Conservation (phyloP, 441 rosid genomes). For the Populus hybrid region DNA sequence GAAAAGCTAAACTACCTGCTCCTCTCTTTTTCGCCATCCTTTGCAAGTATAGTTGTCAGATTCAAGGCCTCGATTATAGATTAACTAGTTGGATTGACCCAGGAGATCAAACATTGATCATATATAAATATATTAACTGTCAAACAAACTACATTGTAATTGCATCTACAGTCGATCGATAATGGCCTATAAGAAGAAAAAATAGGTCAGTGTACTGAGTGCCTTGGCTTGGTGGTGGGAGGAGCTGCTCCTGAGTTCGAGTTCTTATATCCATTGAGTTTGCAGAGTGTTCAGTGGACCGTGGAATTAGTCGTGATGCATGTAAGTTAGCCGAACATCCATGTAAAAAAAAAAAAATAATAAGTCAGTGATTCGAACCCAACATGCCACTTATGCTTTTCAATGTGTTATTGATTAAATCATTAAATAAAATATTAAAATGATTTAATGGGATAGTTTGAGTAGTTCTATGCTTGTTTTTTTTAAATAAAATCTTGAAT, state of each 20-base stretch:
- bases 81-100: neutral
- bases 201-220: too few relatives aligned
- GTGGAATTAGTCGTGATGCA: too few relatives aligned
- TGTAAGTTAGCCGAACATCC: too few relatives aligned
- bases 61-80: neutral
- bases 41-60: neutral
- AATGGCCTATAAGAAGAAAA: too few relatives aligned
- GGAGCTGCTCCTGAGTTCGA: too few relatives aligned
- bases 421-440: neutral
- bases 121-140: neutral
- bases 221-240: too few relatives aligned
- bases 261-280: too few relatives aligned
- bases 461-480: too few relatives aligned
- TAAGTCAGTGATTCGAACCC: neutral
- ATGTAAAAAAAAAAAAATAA: too few relatives aligned
- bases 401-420: neutral
- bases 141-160: neutral
- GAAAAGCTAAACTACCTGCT: neutral
- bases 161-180: neutral
- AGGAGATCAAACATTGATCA: neutral
- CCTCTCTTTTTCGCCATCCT: neutral
- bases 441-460: too few relatives aligned
- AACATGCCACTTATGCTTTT: neutral
- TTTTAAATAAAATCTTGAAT: too few relatives aligned
- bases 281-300: too few relatives aligned